These are phyloP conservation scores for Plectosphaerella sp. DNA, from an alignment of 2,329 filamentous ascomycete species.

Conservation along the genomic window DNA sequence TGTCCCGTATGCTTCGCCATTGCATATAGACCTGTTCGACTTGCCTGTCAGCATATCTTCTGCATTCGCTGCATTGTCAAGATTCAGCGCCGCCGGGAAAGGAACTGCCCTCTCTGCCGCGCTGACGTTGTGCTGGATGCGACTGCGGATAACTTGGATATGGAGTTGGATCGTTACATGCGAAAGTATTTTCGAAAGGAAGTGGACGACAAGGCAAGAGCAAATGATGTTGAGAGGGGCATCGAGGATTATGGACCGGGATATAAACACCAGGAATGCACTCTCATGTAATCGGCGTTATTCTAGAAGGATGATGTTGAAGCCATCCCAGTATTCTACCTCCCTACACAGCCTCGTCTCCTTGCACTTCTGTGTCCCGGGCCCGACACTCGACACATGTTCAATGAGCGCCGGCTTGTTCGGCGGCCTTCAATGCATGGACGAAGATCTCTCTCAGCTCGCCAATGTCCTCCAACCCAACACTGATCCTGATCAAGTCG, in stretches of 20 bases:
- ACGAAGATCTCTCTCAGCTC: slow-evolving; percentile 62
- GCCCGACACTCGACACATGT: too few relatives aligned
- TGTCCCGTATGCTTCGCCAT: slow-evolving; percentile 78
- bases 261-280: slow-evolving; percentile 56
- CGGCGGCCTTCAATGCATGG: slow-evolving; percentile 62
- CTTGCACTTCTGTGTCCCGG: too few relatives aligned
- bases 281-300: slow-evolving; percentile 47
- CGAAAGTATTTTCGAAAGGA: slow-evolving; percentile 72
- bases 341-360: too few relatives aligned
- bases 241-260: slow-evolving; percentile 66
- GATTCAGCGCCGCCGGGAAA: slow-evolving; percentile 66
- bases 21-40: slow-evolving; percentile 74
- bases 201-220: slow-evolving; percentile 60
- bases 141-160: slow-evolving; percentile 67
- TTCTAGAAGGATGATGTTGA: too few relatives aligned
- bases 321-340: too few relatives aligned
- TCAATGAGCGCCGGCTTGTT: slow-evolving; percentile 9
- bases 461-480: slow-evolving; percentile 77
- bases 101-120: slow-evolving; percentile 72
- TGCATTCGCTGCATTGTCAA: slow-evolving; percentile 81
- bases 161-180: slow-evolving; percentile 62
- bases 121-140: slow-evolving; percentile 67
- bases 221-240: slow-evolving; percentile 73
- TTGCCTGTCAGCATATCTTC: slow-evolving; percentile 72
- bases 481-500: slow-evolving; percentile 78